Evolutionary conservation across 1,284 basidiomycete species (phyloP), one percentile per base, ranked within the genome.

Genomic region (Ustilago xerochloae): DNA sequence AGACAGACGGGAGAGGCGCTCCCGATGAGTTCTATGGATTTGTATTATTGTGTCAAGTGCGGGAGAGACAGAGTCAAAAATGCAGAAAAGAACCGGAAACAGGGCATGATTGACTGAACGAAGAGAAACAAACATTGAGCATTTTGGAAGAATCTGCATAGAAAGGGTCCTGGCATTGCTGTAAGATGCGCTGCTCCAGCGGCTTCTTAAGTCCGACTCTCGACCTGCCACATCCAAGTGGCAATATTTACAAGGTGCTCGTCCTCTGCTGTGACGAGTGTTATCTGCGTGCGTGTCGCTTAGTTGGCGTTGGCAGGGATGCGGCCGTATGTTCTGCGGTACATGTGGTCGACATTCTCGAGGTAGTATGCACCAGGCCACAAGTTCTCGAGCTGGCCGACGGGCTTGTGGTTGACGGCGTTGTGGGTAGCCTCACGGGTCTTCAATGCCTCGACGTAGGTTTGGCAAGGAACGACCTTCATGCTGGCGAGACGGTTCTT

Each of bases 301-400:
- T 66, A 73, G 52, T 73, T 73, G 57, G 70, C 70, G 54, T 67
- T 64, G 58, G 62, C 43, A 35, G 70, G 67, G 36, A 72, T 70
- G 45, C 78, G 68, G 33, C 59, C 79, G 86, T 99, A 99, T 84
- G 92, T 93, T 84, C 96, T 90, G 81, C 97, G 89, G 90, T 91
- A 97, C 87, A 94, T 95, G 82, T 88, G 87, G 87, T 99, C 96
- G 79, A 97, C 91, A 83, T 89, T 90, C 79, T 92, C 91, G 78
- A 99, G 92, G 89, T 98, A 99, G 88, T 91, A 98, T 24, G 92
- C 88, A 47, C 93, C 93, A 3, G 92, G 91, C 92, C 94, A 96
- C 84, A 99, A 91, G 88, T 97, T 91, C 75, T 94, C 91, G 71
- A 96, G 86, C 32, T 90, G 90, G 61, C 96, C 96, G 64, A 90